A percentile compares a stretch with the other conserved stretches of the same genome.
phyloP scores from a whole-genome alignment of 352 stramenopile species.

The Phytopythium litorale region DNA sequence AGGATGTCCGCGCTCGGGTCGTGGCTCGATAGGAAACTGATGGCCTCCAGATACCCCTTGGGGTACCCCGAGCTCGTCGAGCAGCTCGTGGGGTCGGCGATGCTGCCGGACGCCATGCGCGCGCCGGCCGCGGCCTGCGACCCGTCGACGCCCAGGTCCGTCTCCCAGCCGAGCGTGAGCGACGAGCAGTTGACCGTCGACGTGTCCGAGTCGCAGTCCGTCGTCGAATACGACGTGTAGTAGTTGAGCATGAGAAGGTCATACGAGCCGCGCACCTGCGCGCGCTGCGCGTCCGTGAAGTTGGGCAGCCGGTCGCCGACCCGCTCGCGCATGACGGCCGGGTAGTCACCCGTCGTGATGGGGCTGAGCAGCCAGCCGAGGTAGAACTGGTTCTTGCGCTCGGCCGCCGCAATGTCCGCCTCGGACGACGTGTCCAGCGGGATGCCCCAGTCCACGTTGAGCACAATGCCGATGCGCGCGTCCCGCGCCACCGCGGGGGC shows the following conservation, averaged over 20 bases:
- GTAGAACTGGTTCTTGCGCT: conserved; percentile 86
- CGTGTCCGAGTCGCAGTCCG: conserved; percentile 32
- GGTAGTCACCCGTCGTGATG: conserved; percentile 89
- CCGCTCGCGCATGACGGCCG: conserved; percentile 81
- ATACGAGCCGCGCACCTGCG: conserved; percentile 65
- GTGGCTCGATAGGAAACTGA: conserved; percentile 45
- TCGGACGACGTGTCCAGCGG: conserved; percentile 65
- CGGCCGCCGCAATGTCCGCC: conserved; percentile 51
- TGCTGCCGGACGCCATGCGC: conserved; percentile 27
- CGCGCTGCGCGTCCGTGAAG: conserved; percentile 79
- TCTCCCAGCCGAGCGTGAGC: conserved; percentile 33
- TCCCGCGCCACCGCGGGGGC: conserved; percentile 14
- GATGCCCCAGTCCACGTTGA: conserved; percentile 75
- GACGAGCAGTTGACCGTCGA: conserved; percentile 32
- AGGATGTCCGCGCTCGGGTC: conserved; percentile 37
- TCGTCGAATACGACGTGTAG: conserved; percentile 66
- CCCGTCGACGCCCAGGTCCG: conserved; percentile 40
- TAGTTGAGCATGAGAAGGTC: conserved; percentile 96
- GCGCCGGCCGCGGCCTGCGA: conserved; percentile 17
- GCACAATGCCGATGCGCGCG: conserved; percentile 88
- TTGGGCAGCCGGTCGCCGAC: conserved; percentile 77
- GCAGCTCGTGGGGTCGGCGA: conserved; percentile 26
- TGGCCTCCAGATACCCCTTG: conserved; percentile 44
- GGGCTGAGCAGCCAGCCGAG: conserved; percentile 36
- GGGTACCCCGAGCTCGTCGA: conserved; percentile 32